Base-by-base conservation (phyloP, 2,329 filamentous ascomycete species). In the Trichoderma breve region DNA sequence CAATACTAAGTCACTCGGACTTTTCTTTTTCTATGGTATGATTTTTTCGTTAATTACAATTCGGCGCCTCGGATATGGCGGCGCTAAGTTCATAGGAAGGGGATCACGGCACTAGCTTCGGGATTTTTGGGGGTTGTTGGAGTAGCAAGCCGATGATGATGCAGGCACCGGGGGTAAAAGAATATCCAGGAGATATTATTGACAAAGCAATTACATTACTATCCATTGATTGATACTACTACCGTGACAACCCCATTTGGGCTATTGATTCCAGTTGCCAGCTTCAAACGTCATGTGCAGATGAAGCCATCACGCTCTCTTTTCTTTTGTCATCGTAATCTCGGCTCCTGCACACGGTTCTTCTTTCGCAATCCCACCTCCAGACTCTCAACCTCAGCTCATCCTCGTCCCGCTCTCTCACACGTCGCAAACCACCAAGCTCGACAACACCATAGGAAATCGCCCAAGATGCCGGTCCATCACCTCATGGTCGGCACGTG, bases 401-500 rank as follows among this genome's bases (percentile, higher is more conserved):
- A 51, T 51, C 43, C n/a, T 43, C 39, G 15, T 43, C 39, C 39
- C 43, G 9, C 18, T 4, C n/a, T 24, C 47, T 53, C 47, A 53
- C 47, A 21, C n/a, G 18, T 24, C n/a, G 18, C n/a, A 47, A 21
- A n/a, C n/a, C n/a, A 21, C 4, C 21, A 53, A 53, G 47, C 21
- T 53, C 47, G n/a, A 24, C 47, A 47, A 24, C 7, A 36, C 4
- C 24, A 63, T 2, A 15, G 6, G 8, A 24, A 15, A 1, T 3
- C 2, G 12, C 21, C 30, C 24, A 57, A 24, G 58, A 95, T 95
- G 91, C 90, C 93, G 63, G 76, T 89, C 79, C 94, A 97, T 81
- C 93, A 97, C 84, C 86, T 97, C 80, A 96, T 97, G 92, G 90
- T 95, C 78, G 94, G 94, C 74, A 97, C 94, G 70, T 97, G 94